phyloP scores from a whole-genome alignment of 176 grass and related monocot species.

The Triticum turgidum region DNA sequence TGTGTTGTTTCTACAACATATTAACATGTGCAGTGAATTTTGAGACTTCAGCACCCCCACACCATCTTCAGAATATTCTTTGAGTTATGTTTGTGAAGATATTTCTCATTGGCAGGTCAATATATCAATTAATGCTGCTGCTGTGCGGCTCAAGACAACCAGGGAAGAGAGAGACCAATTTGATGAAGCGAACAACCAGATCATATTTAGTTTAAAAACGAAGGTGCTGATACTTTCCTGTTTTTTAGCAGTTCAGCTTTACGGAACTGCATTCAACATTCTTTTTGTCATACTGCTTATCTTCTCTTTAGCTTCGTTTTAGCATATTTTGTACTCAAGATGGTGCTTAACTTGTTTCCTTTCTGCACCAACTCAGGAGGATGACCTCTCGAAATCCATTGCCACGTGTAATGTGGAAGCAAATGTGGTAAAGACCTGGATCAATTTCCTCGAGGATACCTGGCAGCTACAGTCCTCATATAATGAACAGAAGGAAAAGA shows the following conservation, averaged over 20 bases:
- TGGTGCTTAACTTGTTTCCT: conserved; percentile 16
- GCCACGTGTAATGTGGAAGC: conserved; percentile 70
- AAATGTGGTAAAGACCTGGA: conserved; percentile 80
- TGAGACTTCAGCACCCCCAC: neutral
- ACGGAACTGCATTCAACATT: conserved; percentile 20
- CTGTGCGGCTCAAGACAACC: conserved; percentile 72
- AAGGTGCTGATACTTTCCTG: conserved; percentile 56
- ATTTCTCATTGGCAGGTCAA: conserved; percentile 58
- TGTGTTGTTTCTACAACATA: conserved; percentile 21
- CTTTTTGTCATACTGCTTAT: neutral
- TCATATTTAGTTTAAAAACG: conserved; percentile 75
- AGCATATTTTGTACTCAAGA: conserved; percentile 6
- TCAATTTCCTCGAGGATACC: conserved; percentile 85
- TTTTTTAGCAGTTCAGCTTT: conserved; percentile 21
- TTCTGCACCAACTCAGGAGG: conserved; percentile 60
- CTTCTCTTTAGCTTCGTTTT: neutral
- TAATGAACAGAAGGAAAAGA: conserved; percentile 76
- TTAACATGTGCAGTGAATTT: neutral
- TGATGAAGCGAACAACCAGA: conserved; percentile 90
- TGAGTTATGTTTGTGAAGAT: conserved; percentile 35
- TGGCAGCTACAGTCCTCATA: conserved; percentile 81
- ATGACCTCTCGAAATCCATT: conserved; percentile 78
- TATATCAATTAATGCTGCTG: conserved; percentile 65
- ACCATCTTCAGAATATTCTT: neutral
- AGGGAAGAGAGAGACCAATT: conserved; percentile 97